Evolutionary conservation across 2,329 filamentous ascomycete genomes (phyloP).

Genomic region (Tolypocladium amazonense): DNA sequence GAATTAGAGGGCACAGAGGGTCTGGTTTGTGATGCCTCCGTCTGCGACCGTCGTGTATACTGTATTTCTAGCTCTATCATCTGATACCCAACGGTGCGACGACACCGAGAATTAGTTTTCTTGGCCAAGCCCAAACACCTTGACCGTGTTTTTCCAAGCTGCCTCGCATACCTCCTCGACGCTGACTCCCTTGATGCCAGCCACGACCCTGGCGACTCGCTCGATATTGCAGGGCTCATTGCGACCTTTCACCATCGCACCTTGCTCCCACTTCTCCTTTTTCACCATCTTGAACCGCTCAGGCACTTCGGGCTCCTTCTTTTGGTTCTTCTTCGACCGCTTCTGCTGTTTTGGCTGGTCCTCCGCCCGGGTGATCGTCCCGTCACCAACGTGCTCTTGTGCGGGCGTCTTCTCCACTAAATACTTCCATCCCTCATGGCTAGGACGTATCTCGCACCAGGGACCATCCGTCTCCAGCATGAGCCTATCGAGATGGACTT

Average conservation of each 20-base stretch:
- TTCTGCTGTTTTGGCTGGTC: conserved; percentile 13
- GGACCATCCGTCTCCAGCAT: conserved; percentile 97
- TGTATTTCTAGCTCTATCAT: conserved; percentile 9
- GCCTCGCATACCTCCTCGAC: conserved; percentile 79
- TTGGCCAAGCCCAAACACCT: conserved; percentile 62
- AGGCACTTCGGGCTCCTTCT: conserved; percentile 56
- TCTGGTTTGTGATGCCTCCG: conserved; percentile 33
- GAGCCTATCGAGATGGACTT: conserved; percentile 66
- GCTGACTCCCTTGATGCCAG: conserved; percentile 68
- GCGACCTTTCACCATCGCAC: conserved; percentile 83
- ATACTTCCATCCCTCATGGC: conserved; percentile 74
- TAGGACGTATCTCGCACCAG: conserved; percentile 91
- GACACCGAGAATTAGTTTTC: conserved; percentile 7
- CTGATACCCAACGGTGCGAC: conserved; percentile 16
- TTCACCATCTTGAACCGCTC: conserved; percentile 75
- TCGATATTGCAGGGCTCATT: conserved; percentile 88
- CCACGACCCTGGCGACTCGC: conserved; percentile 79
- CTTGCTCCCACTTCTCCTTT: conserved; percentile 89
- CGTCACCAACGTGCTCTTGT: conserved; percentile 14
- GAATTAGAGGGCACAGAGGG: conserved; percentile 49
- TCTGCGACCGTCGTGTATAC: conserved; percentile 6
- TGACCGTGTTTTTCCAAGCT: conserved; percentile 71
- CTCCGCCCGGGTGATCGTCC: conserved; percentile 6
- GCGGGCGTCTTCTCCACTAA: conserved; percentile 32
- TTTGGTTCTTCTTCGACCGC: conserved; percentile 32